Conservation (phyloP, 2,329 filamentous ascomycete species). For the Emergomyces orientalis region DNA sequence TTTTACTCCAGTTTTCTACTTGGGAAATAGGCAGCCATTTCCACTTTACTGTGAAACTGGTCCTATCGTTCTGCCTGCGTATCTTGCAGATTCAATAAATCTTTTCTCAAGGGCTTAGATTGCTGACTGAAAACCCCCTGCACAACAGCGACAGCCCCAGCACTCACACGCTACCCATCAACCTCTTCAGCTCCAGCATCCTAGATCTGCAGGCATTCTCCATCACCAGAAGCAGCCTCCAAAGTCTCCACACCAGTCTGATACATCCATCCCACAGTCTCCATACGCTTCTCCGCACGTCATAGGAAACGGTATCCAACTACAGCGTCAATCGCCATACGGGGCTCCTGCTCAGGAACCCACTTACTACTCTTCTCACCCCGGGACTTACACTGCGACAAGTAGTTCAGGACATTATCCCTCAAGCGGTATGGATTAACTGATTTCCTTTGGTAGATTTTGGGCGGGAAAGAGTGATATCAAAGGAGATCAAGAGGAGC, state of each 20-base stretch:
- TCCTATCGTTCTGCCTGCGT: neutral
- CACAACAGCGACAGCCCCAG: constrained; percentile 26
- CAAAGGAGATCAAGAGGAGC: neutral
- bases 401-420: constrained; percentile 76
- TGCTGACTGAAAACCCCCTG: constrained; percentile 12
- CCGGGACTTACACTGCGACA: constrained; percentile 73
- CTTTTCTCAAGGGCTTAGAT: neutral
- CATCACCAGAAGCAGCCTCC: constrained; percentile 31
- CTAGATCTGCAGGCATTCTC: constrained; percentile 21
- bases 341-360: constrained; percentile 60
- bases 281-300: constrained; percentile 26
- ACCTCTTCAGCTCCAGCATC: constrained; percentile 25
- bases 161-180: constrained; percentile 25
- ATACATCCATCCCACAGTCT: constrained; percentile 22
- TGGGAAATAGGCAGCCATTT: neutral
- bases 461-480: neutral
- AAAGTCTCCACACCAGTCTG: constrained; percentile 56
- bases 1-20: neutral
- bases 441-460: constrained; percentile 39
- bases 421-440: constrained; percentile 61
- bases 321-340: constrained; percentile 53
- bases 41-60: neutral
- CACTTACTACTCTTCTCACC: constrained; percentile 65
- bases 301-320: constrained; percentile 35
- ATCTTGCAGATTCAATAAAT: neutral